Evolutionary conservation across 192 early-diverging fungal genomes (phyloP).

Genomic region (Phlyctochytrium arcticum): DNA sequence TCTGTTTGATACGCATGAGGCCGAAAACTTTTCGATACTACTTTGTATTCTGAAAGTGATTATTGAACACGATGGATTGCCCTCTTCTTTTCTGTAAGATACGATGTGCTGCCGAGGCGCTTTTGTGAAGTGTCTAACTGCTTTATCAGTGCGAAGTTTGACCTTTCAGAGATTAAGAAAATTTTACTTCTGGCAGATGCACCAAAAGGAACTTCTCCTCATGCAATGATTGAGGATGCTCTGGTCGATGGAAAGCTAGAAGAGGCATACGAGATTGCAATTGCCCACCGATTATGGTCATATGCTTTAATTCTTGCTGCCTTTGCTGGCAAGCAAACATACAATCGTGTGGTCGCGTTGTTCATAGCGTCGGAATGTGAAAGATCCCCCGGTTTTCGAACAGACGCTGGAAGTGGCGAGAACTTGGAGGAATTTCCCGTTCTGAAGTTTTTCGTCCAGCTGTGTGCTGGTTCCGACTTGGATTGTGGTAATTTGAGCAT

Average conservation of each 20-base stretch:
- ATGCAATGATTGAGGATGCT: slow-evolving; percentile 55
- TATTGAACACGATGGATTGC: slow-evolving; percentile 15
- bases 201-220: background rate
- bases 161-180: background rate
- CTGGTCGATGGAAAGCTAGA: slow-evolving; percentile 60
- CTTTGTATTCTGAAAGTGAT: background rate
- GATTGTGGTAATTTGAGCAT: background rate
- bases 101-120: background rate
- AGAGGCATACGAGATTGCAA: slow-evolving; percentile 49
- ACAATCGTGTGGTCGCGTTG: slow-evolving; percentile 70
- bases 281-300: slow-evolving; percentile 65
- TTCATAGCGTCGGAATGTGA: slow-evolving; percentile 35
- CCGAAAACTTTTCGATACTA: background rate
- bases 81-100: background rate
- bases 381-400: no score
- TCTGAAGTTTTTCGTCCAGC: no score
- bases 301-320: slow-evolving; percentile 90
- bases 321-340: slow-evolving; percentile 77
- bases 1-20: background rate
- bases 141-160: background rate
- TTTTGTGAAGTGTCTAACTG: background rate
- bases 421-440: no score
- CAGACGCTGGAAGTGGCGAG: background rate
- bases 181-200: background rate
- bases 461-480: no score